A percentile compares a stretch with the other conserved stretches of the same genome.
Conservation (phyloP, 176 grass and related monocot genomes). For the Carex myosuroides region DNA sequence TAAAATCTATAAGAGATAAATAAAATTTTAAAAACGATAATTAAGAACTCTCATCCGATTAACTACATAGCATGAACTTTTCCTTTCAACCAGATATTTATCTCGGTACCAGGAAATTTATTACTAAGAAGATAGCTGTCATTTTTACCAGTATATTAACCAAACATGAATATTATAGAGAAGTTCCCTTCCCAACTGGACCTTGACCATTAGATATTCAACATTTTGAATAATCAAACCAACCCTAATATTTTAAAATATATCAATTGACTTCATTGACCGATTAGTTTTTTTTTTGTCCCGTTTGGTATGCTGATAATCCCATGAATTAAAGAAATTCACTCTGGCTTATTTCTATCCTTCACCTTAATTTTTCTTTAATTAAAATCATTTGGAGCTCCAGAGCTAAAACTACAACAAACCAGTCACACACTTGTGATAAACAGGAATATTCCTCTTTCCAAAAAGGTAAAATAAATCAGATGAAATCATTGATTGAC, state of each 20-base stretch:
- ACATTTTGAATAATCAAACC: constrained; percentile 11
- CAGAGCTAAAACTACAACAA: not conserved
- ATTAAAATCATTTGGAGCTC: not conserved
- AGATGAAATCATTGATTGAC: not conserved
- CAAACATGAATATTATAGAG: not conserved
- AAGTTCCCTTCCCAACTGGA: not conserved
- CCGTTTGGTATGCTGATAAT: not conserved
- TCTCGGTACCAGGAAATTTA: too few relatives aligned
- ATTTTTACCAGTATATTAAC: not conserved
- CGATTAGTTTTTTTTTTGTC: not conserved
- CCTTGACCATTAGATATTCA: not conserved
- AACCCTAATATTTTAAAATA: not conserved
- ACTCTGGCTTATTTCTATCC: not conserved
- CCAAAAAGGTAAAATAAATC: not conserved
- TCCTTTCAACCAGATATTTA: too few relatives aligned
- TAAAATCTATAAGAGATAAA: too few relatives aligned
- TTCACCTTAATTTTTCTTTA: not conserved
- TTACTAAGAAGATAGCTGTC: not conserved
- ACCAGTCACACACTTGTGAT: not conserved
- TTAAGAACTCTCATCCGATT: too few relatives aligned
- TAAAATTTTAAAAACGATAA: too few relatives aligned
- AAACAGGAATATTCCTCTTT: not conserved
- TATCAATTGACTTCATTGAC: constrained; percentile 21
- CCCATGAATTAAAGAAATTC: not conserved
- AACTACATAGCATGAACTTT: too few relatives aligned